These are phyloP conservation scores for Podospora appendiculata DNA, from an alignment of 495 filamentous ascomycete genomes.

Conservation along the genomic window DNA sequence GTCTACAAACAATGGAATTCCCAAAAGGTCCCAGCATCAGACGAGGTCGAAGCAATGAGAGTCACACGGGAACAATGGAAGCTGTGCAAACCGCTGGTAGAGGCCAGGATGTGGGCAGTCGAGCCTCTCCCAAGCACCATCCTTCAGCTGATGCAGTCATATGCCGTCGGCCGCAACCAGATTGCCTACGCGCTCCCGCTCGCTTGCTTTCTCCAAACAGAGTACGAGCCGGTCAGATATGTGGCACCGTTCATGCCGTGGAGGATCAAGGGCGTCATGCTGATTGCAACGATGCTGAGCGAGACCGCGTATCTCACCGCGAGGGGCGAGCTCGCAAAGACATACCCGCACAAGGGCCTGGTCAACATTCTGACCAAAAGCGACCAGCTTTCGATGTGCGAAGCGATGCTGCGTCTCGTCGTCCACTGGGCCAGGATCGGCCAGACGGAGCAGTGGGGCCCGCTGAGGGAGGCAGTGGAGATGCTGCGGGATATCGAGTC, in stretches of 20 bases:
- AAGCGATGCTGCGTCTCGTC: slow-evolving; percentile 27
- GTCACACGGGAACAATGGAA: slow-evolving; percentile 22
- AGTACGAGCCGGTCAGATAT: slow-evolving; percentile 26
- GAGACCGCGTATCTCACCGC: slow-evolving; percentile 18
- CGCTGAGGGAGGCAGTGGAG: slow-evolving; percentile 24
- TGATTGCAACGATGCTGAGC: slow-evolving; percentile 29
- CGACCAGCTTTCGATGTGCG: slow-evolving; percentile 36
- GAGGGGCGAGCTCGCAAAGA: slow-evolving; percentile 8
- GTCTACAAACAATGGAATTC: slow-evolving; percentile 16
- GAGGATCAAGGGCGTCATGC: slow-evolving; percentile 30
- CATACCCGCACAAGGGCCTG: slow-evolving; percentile 15
- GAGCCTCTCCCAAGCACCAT: slow-evolving; percentile 29
- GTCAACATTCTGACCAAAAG: slow-evolving; percentile 17
- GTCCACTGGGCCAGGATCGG: slow-evolving; percentile 21
- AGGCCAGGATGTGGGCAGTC: slow-evolving; percentile 29
- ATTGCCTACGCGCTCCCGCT: slow-evolving; percentile 26
- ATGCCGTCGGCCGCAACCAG: slow-evolving; percentile 4
- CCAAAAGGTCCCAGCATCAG: neutral
- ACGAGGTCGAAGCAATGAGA: slow-evolving; percentile 5
- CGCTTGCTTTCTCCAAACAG: slow-evolving; percentile 27
- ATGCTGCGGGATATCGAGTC: slow-evolving; percentile 30
- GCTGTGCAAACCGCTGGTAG: slow-evolving; percentile 26
- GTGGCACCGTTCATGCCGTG: slow-evolving; percentile 29
- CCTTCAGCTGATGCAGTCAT: slow-evolving; percentile 11
- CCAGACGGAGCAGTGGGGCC: slow-evolving; percentile 26